phyloP scores from a whole-genome alignment of 2,329 filamentous ascomycete species.

The Colletotrichum musae region DNA sequence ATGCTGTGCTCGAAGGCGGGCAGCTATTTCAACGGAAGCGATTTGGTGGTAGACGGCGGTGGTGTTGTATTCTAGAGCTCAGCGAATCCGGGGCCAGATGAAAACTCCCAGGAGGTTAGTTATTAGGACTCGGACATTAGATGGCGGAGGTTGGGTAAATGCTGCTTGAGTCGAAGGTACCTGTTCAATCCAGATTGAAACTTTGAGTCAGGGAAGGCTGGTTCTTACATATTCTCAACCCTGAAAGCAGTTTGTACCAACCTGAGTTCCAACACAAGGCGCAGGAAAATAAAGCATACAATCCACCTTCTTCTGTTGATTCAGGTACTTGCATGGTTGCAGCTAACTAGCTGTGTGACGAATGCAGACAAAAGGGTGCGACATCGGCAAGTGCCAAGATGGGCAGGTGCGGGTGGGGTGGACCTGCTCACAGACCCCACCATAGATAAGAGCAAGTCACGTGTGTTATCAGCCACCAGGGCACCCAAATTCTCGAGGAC shows the following conservation, averaged over 20 bases:
- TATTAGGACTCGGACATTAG: neutral
- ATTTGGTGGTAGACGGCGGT: constrained; percentile 76
- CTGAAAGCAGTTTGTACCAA: too few species aligned
- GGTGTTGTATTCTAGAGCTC: constrained; percentile 40
- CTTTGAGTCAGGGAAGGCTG: too few species aligned
- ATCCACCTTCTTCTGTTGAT: neutral
- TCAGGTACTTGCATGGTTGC: neutral
- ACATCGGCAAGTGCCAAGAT: neutral
- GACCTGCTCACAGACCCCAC: neutral
- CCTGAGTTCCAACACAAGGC: too few species aligned
- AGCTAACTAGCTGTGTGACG: neutral
- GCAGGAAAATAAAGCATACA: too few species aligned
- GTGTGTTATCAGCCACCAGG: constrained; percentile 37
- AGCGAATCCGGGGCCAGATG: neutral
- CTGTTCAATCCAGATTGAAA: too few species aligned
- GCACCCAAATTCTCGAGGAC: constrained; percentile 21
- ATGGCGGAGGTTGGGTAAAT: too few species aligned
- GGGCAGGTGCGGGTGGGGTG: too few species aligned
- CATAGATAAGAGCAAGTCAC: constrained; percentile 20
- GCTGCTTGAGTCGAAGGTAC: too few species aligned
- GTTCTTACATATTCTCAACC: too few species aligned
- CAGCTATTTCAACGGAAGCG: constrained; percentile 77
- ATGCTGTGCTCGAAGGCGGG: constrained; percentile 73
- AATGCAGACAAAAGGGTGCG: neutral
- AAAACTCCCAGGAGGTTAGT: too few species aligned